A percentile compares a stretch with the other conserved stretches of the same genome.
Conservation (phyloP, 192 early-diverging fungal species). For the Backusella circina region DNA sequence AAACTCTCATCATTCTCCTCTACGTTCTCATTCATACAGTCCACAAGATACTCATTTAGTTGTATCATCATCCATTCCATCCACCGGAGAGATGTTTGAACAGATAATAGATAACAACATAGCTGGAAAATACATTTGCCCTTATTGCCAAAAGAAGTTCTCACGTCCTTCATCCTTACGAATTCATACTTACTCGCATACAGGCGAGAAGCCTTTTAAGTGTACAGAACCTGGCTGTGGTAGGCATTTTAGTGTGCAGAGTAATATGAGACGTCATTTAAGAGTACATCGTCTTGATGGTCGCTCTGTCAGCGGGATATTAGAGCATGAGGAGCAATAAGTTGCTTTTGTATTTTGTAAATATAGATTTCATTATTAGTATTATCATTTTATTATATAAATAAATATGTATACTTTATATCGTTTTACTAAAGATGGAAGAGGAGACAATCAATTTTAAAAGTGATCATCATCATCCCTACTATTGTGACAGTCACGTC, state of each 20-base stretch:
- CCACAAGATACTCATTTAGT: neutral
- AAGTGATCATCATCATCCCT: no score
- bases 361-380: neutral
- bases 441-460: neutral
- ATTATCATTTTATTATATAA: neutral
- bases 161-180: constrained; percentile 63
- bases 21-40: neutral
- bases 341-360: neutral
- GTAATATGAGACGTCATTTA: constrained; percentile 73
- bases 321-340: neutral
- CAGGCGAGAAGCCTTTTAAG: constrained; percentile 71
- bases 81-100: neutral
- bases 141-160: constrained; percentile 63
- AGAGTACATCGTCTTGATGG: constrained; percentile 44
- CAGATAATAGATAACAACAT: neutral
- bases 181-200: constrained; percentile 74
- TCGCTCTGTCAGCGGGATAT: neutral
- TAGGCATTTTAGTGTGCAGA: constrained; percentile 65
- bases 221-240: constrained; percentile 61
- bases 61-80: neutral
- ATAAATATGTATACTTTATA: no score
- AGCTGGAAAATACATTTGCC: constrained; percentile 35
- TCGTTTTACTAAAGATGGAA: neutral
- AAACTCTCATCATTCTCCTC: neutral
- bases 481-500: no score